Base-by-base conservation (phyloP, 1,284 basidiomycete genomes). In the Papiliotrema terrestris region DNA sequence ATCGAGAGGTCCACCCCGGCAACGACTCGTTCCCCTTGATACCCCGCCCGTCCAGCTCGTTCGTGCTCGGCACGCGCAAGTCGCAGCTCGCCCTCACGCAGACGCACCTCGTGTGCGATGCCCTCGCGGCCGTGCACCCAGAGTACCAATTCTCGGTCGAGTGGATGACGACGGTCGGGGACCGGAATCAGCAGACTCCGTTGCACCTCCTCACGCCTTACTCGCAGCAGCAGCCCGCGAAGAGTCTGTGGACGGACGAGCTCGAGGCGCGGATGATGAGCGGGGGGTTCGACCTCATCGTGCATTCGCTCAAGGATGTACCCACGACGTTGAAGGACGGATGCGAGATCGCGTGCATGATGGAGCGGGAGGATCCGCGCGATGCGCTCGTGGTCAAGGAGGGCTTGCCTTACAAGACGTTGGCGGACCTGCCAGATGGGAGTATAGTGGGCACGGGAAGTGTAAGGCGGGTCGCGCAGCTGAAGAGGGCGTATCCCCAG, bases 201-300 rank as follows among this genome's bases (percentile, higher is more conserved):
- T 69, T 83, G 17, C 82, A 83, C 65, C 77, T 82, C 22, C 60
- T 75, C 11, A 63, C 67, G 11, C 71, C 69, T n/a, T 73, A 67
- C 51, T 64, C 62, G 6, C 62, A 62, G 14, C 45, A 54, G 17
- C 67, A 67, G 46, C 71, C 73, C 22, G 89, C 89, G 15, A 92
- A 94, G 75, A 86, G 88, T 0, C 79, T 98, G 17, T 98, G 94
- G 94, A 97, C 94, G 29, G 89, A 91, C 71, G 94, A 97, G 71
- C 84, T 98, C 57, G 94, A 98, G 73, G 87, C 88, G 20, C 86
- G 88, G 23, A 80, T 98, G 51, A 80, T 83, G 44, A 81, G 84
- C 41, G 80, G 83, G 19, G 78, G 81, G 13, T 89, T 96, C 51
- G 96, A 98, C 73, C 86, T 97, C 80, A 86, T 99, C 65, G 87